Evolutionary conservation across 257 asterid species (phyloP), one percentile per base, ranked within the genome.

Genomic region (Plectranthus barbatus): DNA sequence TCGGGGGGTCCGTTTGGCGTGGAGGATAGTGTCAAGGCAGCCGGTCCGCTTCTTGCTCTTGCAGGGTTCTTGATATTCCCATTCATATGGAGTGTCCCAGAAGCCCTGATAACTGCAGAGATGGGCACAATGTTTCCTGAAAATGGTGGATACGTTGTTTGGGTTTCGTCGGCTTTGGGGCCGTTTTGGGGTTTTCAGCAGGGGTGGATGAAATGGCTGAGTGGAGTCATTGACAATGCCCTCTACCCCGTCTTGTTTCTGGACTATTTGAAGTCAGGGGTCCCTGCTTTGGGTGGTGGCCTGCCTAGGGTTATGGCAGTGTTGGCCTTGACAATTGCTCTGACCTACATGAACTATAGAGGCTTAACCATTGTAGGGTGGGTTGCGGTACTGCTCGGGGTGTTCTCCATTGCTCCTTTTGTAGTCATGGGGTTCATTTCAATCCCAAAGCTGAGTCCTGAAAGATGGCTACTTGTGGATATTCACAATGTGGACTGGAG

Each of bases 121-220:
- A 69, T 82, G 82, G 85, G 88, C 56, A 82, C 88, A 7, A 82
- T 82, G 88, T 82, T 79, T 26, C 88, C 88, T 2, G 88, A 82
- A 69, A 77, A 82, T 47, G 81, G 88, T 23, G 88, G 88, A 6
- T 82, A 82, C 60, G 88, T 82, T 1, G 85, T 79, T 64, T 82
- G 88, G 88, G 85, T 82, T 12, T 75, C 88, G 1, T 78, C 88
- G 0, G 88, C 81, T 48, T 68, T 82, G 40, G 85, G 85, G n/a
- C 88, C 88, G 1, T 82, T 74, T n/a, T 82, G 88, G 88, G 88
- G 85, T 0, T 82, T 82, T 64, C 88, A 82, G 63, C 88, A 82
- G 18, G 88, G 88, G 14, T 82, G 88, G 88, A 70, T 82, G 81
- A 82, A 82, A 70, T 82, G 88, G 88, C 65, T 82, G 47, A 82